A percentile compares a stretch with the other conserved stretches of the same genome.
Conservation (phyloP, 2,329 filamentous ascomycete species). For the Fusarium pilosicola region DNA sequence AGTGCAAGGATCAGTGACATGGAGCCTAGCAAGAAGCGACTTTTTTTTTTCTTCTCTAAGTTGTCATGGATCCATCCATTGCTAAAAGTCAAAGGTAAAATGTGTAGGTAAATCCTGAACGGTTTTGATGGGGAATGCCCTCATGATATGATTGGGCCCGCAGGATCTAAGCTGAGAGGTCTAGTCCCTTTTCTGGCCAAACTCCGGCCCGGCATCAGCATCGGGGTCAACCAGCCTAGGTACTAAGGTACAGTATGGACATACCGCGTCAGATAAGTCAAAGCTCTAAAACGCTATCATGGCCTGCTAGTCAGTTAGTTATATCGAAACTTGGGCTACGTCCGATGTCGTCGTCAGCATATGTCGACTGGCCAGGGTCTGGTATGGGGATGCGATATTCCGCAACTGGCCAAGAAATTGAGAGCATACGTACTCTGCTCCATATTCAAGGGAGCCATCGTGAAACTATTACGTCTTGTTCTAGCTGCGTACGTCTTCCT, state of each 20-base stretch:
- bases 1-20: constrained; percentile 21
- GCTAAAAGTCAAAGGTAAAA: neutral
- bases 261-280: constrained; percentile 6
- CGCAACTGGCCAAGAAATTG: neutral
- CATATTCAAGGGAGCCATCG: constrained; percentile 15
- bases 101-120: neutral
- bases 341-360: constrained; percentile 25
- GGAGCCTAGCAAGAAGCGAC: neutral
- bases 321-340: constrained; percentile 6
- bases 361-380: constrained; percentile 7
- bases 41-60: neutral
- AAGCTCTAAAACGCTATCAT: constrained; percentile 22
- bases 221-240: constrained; percentile 6
- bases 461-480: constrained; percentile 31
- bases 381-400: constrained; percentile 5
- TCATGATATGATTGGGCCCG: constrained; percentile 11
- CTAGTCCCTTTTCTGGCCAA: constrained; percentile 16
- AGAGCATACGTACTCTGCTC: constrained; percentile 24
- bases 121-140: constrained; percentile 1
- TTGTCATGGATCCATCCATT: neutral
- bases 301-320: neutral
- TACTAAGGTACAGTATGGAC: too few relatives aligned
- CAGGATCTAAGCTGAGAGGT: neutral
- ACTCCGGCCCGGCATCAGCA: constrained; percentile 14
- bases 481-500: constrained; percentile 14